Evolutionary conservation across 305 asterid species (phyloP).

Genomic region (Plantago coronopus): DNA sequence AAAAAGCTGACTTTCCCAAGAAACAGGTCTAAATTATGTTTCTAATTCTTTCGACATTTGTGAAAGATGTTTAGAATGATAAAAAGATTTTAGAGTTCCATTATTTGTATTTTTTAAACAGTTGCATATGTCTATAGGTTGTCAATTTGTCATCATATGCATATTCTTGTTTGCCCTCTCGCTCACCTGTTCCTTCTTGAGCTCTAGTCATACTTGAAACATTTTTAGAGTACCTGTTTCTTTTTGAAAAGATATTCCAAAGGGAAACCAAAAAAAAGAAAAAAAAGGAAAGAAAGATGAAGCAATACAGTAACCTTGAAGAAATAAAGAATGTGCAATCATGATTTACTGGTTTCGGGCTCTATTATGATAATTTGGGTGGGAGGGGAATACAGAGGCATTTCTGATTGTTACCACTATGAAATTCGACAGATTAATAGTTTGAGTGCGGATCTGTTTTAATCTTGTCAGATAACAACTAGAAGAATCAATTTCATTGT

Average conservation of each 20-base stretch:
- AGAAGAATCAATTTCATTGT: slow-evolving; percentile 87
- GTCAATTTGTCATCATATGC: no score
- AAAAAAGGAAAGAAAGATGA: no score
- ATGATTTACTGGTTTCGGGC: slow-evolving; percentile 18
- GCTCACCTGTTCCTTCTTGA: slow-evolving; percentile 12
- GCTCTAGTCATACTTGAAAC: slow-evolving; percentile 13
- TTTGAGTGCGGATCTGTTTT: slow-evolving; percentile 21
- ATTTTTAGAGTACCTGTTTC: slow-evolving; percentile 6
- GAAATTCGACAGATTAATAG: slow-evolving; percentile 21
- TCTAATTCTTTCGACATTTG: no score
- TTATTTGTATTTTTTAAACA: no score
- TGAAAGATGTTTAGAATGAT: no score
- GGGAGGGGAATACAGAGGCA: slow-evolving; percentile 8
- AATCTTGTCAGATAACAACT: slow-evolving; percentile 79
- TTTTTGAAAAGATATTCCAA: neutral
- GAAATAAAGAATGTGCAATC: slow-evolving; percentile 10
- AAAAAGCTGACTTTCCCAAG: no score
- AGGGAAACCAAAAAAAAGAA: neutral
- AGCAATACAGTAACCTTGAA: neutral
- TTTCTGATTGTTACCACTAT: slow-evolving; percentile 14
- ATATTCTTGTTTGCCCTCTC: slow-evolving; percentile 1
- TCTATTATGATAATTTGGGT: slow-evolving; percentile 7
- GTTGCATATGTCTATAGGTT: no score
- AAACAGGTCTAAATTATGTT: no score
- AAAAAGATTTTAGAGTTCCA: no score